A percentile compares a stretch with the other conserved stretches of the same genome.
phyloP scores from a whole-genome alignment of 345 rosid genomes.

The Psidium friedrichsthalianum region DNA sequence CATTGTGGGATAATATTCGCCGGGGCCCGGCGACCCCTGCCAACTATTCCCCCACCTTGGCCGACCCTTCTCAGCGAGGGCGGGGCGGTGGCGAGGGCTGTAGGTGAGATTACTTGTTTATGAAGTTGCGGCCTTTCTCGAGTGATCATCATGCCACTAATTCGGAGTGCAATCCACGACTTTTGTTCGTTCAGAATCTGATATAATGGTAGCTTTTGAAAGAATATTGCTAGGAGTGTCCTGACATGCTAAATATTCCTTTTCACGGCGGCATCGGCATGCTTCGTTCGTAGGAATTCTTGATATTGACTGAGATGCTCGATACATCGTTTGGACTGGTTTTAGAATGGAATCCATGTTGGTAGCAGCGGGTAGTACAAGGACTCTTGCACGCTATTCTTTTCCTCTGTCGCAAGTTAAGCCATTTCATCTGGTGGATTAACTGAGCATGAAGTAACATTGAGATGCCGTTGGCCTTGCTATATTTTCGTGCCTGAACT shows the following conservation, averaged over 20 bases:
- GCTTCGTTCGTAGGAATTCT: slow-evolving; percentile 22
- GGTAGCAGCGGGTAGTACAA: slow-evolving; percentile 69
- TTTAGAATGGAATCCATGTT: slow-evolving; percentile 53
- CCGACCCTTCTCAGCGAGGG: too few species aligned
- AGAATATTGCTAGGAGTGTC: background rate
- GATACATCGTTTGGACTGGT: slow-evolving; percentile 74
- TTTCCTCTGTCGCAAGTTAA: background rate
- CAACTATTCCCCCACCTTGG: too few species aligned
- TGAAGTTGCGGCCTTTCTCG: background rate
- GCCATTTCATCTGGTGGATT: background rate
- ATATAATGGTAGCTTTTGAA: background rate
- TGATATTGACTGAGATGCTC: slow-evolving; percentile 80
- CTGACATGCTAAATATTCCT: background rate
- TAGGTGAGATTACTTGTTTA: background rate
- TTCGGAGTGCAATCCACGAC: background rate
- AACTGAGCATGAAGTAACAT: background rate
- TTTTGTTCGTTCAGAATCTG: background rate
- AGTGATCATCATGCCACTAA: background rate
- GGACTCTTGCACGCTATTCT: slow-evolving; percentile 31
- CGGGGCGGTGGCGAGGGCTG: too few species aligned
- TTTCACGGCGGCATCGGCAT: background rate
- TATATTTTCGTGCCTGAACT: background rate
- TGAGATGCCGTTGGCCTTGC: background rate
- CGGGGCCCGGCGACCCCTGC: too few species aligned
- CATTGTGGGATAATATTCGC: too few species aligned